Percentiles rank a stretch among this genome's conserved stretches.
phyloP scores from a whole-genome alignment of 2,329 filamentous ascomycete species.

The Ilyonectria mors-panacis region DNA sequence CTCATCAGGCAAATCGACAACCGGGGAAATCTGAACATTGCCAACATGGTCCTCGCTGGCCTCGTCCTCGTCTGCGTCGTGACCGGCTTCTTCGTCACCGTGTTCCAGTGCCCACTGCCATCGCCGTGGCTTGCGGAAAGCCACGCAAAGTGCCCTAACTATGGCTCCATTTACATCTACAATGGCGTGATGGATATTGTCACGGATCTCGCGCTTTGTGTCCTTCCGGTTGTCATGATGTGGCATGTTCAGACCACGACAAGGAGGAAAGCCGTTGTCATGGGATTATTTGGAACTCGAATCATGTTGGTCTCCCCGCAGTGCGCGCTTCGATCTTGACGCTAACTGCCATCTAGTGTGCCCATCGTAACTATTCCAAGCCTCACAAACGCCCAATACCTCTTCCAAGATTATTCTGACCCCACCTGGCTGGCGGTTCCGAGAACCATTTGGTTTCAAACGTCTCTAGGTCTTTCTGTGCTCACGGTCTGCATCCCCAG shows the following conservation, averaged over 20 bases:
- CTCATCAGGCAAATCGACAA: slow-evolving; percentile 43
- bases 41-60: slow-evolving; percentile 33
- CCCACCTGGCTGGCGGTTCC: slow-evolving; percentile 37
- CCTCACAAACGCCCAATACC: slow-evolving; percentile 29
- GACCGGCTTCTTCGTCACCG: slow-evolving; percentile 32
- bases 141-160: slow-evolving; percentile 28
- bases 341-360: slow-evolving; percentile 27
- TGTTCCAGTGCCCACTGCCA: slow-evolving; percentile 38
- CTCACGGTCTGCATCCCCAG: slow-evolving; percentile 44
- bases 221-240: slow-evolving; percentile 44
- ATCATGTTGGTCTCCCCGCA: slow-evolving; percentile 31
- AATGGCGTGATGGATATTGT: slow-evolving; percentile 37
- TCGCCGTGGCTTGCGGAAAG: slow-evolving; percentile 35
- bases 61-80: slow-evolving; percentile 29
- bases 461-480: slow-evolving; percentile 38
- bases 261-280: slow-evolving; percentile 38
- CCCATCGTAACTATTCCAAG: slow-evolving; percentile 40
- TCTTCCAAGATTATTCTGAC: slow-evolving; percentile 35
- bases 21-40: slow-evolving; percentile 32
- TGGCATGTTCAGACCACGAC: slow-evolving; percentile 43
- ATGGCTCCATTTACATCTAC: slow-evolving; percentile 35
- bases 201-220: slow-evolving; percentile 36
- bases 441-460: slow-evolving; percentile 41
- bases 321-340: neutral
- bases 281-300: slow-evolving; percentile 40